These are phyloP conservation scores for Rubia yunnanensis DNA, from an alignment of 257 asterid genomes.

Conservation along the genomic window DNA sequence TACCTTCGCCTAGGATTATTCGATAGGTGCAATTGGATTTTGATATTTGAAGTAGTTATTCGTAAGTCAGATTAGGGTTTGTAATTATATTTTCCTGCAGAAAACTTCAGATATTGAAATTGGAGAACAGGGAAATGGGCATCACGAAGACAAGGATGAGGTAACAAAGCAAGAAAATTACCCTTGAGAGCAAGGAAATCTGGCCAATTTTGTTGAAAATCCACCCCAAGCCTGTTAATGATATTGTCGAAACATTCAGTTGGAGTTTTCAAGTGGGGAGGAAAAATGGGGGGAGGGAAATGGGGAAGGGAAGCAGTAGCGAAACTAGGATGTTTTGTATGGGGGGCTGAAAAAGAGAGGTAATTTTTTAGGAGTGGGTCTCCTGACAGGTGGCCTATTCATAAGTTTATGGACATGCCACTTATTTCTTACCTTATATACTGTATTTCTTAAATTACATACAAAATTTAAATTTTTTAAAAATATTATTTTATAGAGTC, in stretches of 20 bases:
- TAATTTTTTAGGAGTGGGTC: no score
- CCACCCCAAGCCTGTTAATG: conserved; percentile 75
- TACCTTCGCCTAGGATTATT: conserved; percentile 57
- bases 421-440: no score
- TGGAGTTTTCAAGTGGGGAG: no score
- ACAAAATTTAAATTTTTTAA: no score
- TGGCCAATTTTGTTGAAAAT: conserved; percentile 55
- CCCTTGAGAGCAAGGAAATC: conserved; percentile 62
- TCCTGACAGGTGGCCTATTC: no score
- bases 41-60: background rate
- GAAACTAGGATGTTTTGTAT: no score
- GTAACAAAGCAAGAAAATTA: conserved; percentile 54
- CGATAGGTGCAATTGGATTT: conserved; percentile 31
- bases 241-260: conserved; percentile 64
- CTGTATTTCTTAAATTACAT: no score
- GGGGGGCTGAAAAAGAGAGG: no score
- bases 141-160: conserved; percentile 20
- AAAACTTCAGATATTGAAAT: conserved; percentile 49
- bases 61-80: background rate
- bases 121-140: conserved; percentile 43
- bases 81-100: conserved; percentile 23
- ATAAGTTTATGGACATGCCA: no score
- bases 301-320: no score
- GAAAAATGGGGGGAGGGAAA: no score
- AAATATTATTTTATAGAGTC: no score